Evolutionary conservation across 306 rosid genomes (phyloP).

Genomic region (Benincasa hispida): DNA sequence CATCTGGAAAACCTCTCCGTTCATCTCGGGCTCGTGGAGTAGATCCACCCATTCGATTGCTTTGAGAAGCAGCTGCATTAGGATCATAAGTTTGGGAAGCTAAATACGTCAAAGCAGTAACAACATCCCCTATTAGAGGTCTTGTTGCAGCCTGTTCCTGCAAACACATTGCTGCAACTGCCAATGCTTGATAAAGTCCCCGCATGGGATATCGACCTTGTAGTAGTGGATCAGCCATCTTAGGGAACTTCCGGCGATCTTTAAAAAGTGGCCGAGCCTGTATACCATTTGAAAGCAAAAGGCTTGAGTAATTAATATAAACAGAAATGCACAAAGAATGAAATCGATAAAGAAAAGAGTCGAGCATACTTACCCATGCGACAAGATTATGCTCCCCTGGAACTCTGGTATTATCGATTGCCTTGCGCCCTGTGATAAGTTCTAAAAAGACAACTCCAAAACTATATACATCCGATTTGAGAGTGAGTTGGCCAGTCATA

Average conservation of each 20-base stretch:
- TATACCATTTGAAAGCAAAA: conserved; percentile 4
- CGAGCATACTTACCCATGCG: conserved; percentile 53
- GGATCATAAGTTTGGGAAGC: conserved; percentile 88
- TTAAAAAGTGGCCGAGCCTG: conserved; percentile 64
- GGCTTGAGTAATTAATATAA: not conserved
- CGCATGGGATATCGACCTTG: conserved; percentile 54
- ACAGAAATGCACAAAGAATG: not conserved
- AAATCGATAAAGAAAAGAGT: not conserved
- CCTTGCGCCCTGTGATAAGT: conserved; percentile 75
- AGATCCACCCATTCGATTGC: conserved; percentile 57
- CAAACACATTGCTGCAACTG: conserved; percentile 85
- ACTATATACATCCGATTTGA: conserved; percentile 66
- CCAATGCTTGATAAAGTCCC: conserved; percentile 70
- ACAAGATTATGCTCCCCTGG: conserved; percentile 60
- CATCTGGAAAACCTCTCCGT: conserved; percentile 51
- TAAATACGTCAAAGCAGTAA: conserved; percentile 57
- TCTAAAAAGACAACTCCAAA: conserved; percentile 80
- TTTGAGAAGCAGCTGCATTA: conserved; percentile 35
- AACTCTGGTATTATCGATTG: conserved; percentile 45
- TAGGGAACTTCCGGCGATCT: conserved; percentile 51
- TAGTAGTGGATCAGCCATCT: conserved; percentile 72
- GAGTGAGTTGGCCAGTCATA: conserved; percentile 72
- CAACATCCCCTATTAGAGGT: conserved; percentile 75
- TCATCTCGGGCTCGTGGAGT: conserved; percentile 75
- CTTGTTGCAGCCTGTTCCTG: conserved; percentile 61